Base-by-base conservation (phyloP, 192 early-diverging fungal species). In the Hyaloraphidium curvatum region DNA sequence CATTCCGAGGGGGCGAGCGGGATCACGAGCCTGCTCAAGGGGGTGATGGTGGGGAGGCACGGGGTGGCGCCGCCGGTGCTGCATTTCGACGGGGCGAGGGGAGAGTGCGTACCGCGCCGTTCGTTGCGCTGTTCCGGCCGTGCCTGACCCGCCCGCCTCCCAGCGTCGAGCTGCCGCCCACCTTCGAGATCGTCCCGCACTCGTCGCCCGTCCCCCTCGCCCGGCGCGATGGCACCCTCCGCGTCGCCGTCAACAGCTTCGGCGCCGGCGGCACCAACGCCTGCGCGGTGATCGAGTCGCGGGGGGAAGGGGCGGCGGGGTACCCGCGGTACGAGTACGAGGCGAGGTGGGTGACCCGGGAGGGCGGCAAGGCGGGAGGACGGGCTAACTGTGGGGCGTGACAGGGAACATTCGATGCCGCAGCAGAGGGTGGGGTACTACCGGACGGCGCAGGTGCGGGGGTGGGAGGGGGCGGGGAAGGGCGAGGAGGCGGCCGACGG, bases 11-110 rank as follows among this genome's bases (percentile, higher is more conserved):
- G 17, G 14, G 43, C 43, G 43, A 22, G 17, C 17, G 43, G 43
- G 14, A 48, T 48, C 43, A 48, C 43, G 11, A 22, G 17, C 43
- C 14, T 48, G 43, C 43, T 48, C 23, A 48, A 48, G 23, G 43
- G 17, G 14, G 17, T 48, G 5, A 14, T 48, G 7, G 19, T 48
- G 17, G 43, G 17, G 43, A 48, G 43, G 43, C 43, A 48, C 43
- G 43, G 43, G 17, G 14, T 22, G 23, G 43, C 43, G 23, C 43
- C 43, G 11, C 43, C 43, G 14, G 5, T 48, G 43, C 17, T 48
- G 43, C 43, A 48, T 19, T 48, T 48, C 43, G 25, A 14, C 7
- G 9, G 14, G 5, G 17, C 43, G 43, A 11, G 43, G 43, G 25
- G 17, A 5, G 43, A 48, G 43, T 48, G 19, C 14, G 43, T 48